Conservation (phyloP, 1,284 basidiomycete species). For the Phaffia rhodozyma region DNA sequence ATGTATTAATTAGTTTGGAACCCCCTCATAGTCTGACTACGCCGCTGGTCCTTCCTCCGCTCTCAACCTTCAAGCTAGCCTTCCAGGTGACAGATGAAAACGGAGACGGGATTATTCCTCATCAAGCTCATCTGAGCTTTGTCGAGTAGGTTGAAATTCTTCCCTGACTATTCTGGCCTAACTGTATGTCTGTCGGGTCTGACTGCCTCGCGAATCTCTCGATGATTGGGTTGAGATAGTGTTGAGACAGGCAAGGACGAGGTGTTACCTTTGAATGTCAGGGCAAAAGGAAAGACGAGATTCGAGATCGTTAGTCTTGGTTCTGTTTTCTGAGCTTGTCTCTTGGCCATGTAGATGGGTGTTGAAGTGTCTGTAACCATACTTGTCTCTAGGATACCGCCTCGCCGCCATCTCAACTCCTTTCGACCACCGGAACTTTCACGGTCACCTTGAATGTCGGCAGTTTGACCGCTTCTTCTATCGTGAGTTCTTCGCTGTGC, state of each 20-base stretch:
- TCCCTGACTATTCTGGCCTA: too few relatives aligned
- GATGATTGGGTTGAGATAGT: background rate
- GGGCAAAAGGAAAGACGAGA: slow-evolving; percentile 11
- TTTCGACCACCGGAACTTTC: slow-evolving; percentile 8
- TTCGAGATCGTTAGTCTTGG: slow-evolving; percentile 12
- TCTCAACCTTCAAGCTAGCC: slow-evolving; percentile 12
- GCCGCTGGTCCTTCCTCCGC: slow-evolving; percentile 7
- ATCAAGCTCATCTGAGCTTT: slow-evolving; percentile 17
- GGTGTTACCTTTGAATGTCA: slow-evolving; percentile 14
- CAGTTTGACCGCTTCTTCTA: slow-evolving; percentile 2
- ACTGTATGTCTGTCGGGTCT: too few relatives aligned
- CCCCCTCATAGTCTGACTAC: background rate
- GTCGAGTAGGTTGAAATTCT: slow-evolving; percentile 7
- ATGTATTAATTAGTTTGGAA: background rate
- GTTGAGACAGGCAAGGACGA: slow-evolving; percentile 12
- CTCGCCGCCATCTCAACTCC: slow-evolving; percentile 6
- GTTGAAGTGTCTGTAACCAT: background rate
- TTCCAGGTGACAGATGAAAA: slow-evolving; percentile 12
- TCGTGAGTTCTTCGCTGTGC: background rate
- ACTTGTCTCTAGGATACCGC: slow-evolving; percentile 14
- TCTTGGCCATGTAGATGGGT: too few relatives aligned
- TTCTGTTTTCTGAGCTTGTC: background rate
- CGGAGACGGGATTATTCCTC: slow-evolving; percentile 8
- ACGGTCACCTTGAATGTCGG: slow-evolving; percentile 11
- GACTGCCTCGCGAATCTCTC: too few relatives aligned